A percentile compares a stretch with the other conserved stretches of the same genome.
These are phyloP conservation scores for Aureobasidium sp. DNA, from an alignment of 2,329 filamentous ascomycete species.

Conservation along the genomic window DNA sequence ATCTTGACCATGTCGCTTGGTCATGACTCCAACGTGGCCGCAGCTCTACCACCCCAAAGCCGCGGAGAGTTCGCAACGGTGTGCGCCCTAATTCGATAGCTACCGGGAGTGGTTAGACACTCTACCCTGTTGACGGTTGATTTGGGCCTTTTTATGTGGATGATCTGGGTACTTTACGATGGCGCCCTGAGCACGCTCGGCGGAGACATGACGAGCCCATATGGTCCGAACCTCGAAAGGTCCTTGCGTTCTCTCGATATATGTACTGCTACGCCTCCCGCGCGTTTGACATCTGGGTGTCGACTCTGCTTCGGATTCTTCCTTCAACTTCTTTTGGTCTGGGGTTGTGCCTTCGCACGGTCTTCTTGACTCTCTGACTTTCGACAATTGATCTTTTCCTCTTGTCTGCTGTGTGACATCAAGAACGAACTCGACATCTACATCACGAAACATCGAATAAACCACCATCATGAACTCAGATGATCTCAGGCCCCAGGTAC, in stretches of 20 bases:
- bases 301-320: not conserved
- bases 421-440: not conserved
- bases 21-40: conserved; percentile 1
- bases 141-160: too few relatives aligned
- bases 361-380: not conserved
- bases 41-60: not conserved
- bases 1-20: not conserved
- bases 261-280: not conserved
- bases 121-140: not conserved
- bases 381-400: not conserved
- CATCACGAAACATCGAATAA: not conserved
- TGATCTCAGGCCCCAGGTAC: not conserved
- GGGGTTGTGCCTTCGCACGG: not conserved
- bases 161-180: not conserved
- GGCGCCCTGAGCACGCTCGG: not conserved
- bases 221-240: not conserved
- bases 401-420: not conserved
- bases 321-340: not conserved
- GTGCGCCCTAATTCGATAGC: not conserved
- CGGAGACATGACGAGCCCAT: not conserved
- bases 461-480: not conserved
- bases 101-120: too few relatives aligned
- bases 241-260: not conserved
- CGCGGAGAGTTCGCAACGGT: not conserved
- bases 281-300: not conserved